Conservation (phyloP, 306 rosid genomes). For the Cyclanthera cordifolia region DNA sequence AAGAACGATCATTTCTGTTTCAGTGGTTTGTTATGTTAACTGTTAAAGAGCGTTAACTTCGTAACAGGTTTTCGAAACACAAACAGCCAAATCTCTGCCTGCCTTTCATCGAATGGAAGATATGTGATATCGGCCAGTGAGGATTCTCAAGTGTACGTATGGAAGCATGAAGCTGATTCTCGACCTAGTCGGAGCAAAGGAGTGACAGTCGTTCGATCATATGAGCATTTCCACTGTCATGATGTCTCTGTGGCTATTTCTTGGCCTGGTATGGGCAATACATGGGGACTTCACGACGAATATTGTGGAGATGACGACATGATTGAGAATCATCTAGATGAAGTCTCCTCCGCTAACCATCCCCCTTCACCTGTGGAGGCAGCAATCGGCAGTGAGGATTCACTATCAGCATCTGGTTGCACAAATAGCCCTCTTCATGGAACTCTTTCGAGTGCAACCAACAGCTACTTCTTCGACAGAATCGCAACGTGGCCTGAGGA, state of each 20-base stretch:
- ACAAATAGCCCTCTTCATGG: conserved; percentile 60
- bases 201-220: conserved; percentile 53
- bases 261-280: conserved; percentile 78
- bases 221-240: conserved; percentile 87
- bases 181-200: conserved; percentile 74
- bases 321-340: conserved; percentile 40
- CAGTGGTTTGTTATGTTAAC: neutral
- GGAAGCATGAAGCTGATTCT: conserved; percentile 92
- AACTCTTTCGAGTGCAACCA: conserved; percentile 71
- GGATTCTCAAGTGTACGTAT: conserved; percentile 82
- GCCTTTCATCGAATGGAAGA: conserved; percentile 68
- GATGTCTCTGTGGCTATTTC: conserved; percentile 83
- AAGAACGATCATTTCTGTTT: neutral
- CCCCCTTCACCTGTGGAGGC: conserved; percentile 96
- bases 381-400: conserved; percentile 35
- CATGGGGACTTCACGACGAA: conserved; percentile 48
- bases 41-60: conserved; percentile 10
- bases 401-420: conserved; percentile 39
- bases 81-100: conserved; percentile 76
- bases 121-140: conserved; percentile 84
- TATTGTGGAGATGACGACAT: conserved; percentile 33
- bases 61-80: conserved; percentile 78
- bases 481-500: conserved; percentile 97
- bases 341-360: conserved; percentile 56
- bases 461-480: conserved; percentile 78